phyloP scores from a whole-genome alignment of 345 rosid genomes.

The Acer campestre region DNA sequence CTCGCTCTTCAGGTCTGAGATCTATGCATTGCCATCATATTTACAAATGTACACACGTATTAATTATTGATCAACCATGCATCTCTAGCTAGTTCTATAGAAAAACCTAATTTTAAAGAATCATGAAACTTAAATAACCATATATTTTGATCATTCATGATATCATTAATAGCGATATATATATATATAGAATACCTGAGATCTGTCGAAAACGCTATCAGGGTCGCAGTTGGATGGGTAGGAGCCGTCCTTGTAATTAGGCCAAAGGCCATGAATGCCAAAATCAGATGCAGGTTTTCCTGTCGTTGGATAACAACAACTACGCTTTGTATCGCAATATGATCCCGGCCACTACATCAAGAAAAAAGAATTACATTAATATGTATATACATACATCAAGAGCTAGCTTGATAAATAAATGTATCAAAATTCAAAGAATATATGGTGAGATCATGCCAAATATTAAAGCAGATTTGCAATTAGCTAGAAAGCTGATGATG shows the following conservation, averaged over 20 bases:
- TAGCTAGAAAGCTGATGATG: not conserved
- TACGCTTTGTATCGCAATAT: constrained; percentile 64
- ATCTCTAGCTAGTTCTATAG: no score
- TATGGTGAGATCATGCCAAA: not conserved
- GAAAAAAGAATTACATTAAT: no score
- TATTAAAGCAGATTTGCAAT: not conserved
- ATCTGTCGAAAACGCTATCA: constrained; percentile 40
- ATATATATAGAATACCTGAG: constrained; percentile 46
- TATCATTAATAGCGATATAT: no score
- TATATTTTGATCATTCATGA: no score
- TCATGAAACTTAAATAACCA: no score
- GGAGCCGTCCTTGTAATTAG: constrained; percentile 68
- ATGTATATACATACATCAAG: not conserved
- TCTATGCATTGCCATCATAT: constrained; percentile 30
- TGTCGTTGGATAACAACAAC: constrained; percentile 77
- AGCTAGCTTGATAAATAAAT: not conserved
- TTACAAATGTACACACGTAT: no score
- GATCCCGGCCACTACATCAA: constrained; percentile 79
- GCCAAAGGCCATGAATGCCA: constrained; percentile 92
- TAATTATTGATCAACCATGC: no score
- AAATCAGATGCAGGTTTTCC: constrained; percentile 87
- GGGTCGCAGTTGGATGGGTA: constrained; percentile 69
- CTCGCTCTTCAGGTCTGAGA: constrained; percentile 48
- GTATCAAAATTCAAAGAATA: not conserved
- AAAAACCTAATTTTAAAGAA: no score